Evolutionary conservation across 2,329 filamentous ascomycete species (phyloP), one percentile per base, ranked within the genome.

Genomic region (Moelleriella libera): DNA sequence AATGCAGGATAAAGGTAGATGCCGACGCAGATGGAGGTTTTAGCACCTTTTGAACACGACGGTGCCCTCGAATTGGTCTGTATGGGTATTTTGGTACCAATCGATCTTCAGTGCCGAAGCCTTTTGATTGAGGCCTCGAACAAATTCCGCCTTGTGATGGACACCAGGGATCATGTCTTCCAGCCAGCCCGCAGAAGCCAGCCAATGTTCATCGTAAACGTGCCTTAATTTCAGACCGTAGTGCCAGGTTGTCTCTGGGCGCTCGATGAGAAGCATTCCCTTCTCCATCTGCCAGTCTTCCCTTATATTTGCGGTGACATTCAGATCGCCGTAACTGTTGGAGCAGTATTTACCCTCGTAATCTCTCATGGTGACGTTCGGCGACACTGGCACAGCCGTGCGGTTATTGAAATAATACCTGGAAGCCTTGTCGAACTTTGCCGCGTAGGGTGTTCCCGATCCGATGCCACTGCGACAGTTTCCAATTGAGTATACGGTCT

Each of bases 201-300:
- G 51, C 60, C 61, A 63, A 41, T 55, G 53, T 12, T 55, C 51
- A 1, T 56, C 57, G 3, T 54, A 57, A 9, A 62, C 55, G 12
- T 63, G 61, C 9, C 58, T 47, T 5, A 63, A 48, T 5, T 21
- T 51, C 41, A 57, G 44, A 2, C 46, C 50, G 21, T 51, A 52
- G 14, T 43, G 49, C 53, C 57, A 63, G 1, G 57, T 54, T 21
- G 14, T 11, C 40, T 62, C 52, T 1, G 39, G 43, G 5, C 55
- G 54, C 5, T 59, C 51, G 0, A 55, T 55, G 4, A 58, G 49
- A 2, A 63, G 54, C 1, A 58, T 55, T 34, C 45, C 48, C 28
- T 56, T 44, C 3, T 41, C 46, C 2, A 43, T 28, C 14, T 12
- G 8, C 12, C 12, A 8, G 12, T 37, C 34, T 37, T 37, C 34